phyloP scores from a whole-genome alignment of 345 rosid genomes.

The Syzygium aqueum region DNA sequence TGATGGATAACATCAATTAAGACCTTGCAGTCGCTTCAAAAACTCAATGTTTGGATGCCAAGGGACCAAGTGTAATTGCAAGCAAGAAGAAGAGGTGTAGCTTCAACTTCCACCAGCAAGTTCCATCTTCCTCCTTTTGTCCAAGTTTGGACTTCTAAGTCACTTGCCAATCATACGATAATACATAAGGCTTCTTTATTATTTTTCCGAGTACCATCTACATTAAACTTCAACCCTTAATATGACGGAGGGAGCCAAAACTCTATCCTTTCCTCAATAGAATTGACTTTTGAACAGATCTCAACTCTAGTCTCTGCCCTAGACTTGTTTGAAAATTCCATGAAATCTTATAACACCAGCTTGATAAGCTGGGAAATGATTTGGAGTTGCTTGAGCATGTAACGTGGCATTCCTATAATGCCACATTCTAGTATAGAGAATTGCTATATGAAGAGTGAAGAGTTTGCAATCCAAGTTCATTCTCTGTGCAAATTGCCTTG shows the following conservation, averaged over 20 bases:
- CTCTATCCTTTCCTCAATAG: neutral
- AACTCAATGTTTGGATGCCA: neutral
- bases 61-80: neutral
- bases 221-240: neutral
- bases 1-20: neutral
- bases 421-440: neutral
- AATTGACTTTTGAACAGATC: neutral
- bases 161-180: neutral
- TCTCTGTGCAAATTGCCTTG: neutral
- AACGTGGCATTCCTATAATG: neutral
- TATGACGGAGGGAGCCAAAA: neutral
- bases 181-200: neutral
- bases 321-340: neutral
- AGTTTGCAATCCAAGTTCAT: neutral
- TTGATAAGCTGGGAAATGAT: neutral
- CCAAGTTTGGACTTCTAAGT: neutral
- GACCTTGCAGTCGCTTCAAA: neutral
- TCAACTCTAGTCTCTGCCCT: neutral
- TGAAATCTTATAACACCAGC: neutral
- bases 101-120: neutral
- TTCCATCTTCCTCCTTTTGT: neutral
- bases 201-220: neutral
- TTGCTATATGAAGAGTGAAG: neutral
- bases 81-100: neutral
- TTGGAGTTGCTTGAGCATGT: neutral